These are phyloP conservation scores for Incumbomyces delicatus DNA, from an alignment of 2,329 filamentous ascomycete genomes.

Conservation along the genomic window DNA sequence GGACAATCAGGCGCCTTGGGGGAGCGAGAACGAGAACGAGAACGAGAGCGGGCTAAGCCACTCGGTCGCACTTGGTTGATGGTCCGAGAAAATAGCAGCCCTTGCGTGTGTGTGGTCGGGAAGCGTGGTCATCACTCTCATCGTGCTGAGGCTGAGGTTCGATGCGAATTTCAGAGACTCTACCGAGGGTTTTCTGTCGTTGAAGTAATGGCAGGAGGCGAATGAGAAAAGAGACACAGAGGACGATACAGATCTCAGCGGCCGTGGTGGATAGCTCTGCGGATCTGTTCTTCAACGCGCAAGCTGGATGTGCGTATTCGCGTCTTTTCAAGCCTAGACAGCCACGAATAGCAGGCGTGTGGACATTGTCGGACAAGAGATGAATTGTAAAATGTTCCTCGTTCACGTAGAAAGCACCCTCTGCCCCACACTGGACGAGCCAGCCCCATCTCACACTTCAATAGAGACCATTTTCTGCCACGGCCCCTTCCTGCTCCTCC, in stretches of 20 bases:
- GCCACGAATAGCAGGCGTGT: too few species aligned
- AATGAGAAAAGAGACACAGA: conserved; percentile 16
- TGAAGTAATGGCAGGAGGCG: conserved; percentile 17
- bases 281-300: conserved; percentile 20
- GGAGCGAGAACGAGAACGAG: conserved; percentile 14
- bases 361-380: too few species aligned
- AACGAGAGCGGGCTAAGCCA: too few species aligned
- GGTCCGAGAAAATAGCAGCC: too few species aligned
- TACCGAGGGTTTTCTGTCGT: conserved; percentile 17
- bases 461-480: not conserved
- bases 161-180: conserved; percentile 12
- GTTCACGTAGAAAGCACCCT: too few species aligned
- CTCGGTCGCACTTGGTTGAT: too few species aligned
- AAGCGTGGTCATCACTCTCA: too few species aligned
- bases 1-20: conserved; percentile 31
- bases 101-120: not conserved
- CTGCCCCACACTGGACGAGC: too few species aligned
- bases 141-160: conserved; percentile 14
- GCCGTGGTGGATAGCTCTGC: conserved; percentile 28
- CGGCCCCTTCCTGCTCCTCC: not conserved
- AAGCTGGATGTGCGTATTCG: conserved; percentile 15
- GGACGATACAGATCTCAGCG: conserved; percentile 20
- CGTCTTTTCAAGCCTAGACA: conserved; percentile 10
- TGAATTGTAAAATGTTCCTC: too few species aligned
- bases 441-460: too few species aligned